Percentiles rank a stretch among this genome's conserved stretches.
Evolutionary conservation across 305 asterid species (phyloP).

Genomic region (Plantago rigida): DNA sequence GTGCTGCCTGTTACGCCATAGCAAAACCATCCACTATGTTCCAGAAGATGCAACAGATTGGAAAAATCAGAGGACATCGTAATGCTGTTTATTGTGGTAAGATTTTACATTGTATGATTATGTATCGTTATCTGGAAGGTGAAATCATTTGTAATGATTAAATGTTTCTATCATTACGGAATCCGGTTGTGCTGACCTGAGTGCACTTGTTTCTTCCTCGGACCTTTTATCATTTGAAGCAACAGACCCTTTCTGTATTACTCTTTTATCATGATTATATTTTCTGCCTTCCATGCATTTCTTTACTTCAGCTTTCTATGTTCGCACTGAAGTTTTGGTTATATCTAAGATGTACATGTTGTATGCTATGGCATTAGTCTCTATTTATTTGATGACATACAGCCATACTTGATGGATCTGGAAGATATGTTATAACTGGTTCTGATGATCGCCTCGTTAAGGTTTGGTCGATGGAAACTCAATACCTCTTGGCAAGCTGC

Average conservation of each 20-base stretch:
- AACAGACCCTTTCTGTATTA: background rate
- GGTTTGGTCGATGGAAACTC: conserved; percentile 99
- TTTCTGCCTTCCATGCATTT: background rate
- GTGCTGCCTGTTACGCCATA: conserved; percentile 87
- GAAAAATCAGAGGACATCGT: conserved; percentile 80
- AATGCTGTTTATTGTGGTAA: conserved; percentile 93
- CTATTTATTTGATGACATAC: conserved; percentile 28
- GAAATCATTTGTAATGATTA: background rate
- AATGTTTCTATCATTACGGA: conserved; percentile 8
- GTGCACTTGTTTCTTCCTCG: background rate
- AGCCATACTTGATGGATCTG: conserved; percentile 92
- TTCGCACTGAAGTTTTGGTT: conserved; percentile 17
- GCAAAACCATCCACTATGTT: conserved; percentile 97
- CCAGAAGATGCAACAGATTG: conserved; percentile 81
- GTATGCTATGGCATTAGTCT: conserved; percentile 20
- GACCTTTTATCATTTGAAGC: background rate
- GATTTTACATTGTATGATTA: conserved; percentile 16
- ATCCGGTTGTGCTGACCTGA: background rate
- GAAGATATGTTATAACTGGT: conserved; percentile 94
- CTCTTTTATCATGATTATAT: background rate
- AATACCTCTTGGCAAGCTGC: conserved; percentile 94
- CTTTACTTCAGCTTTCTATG: conserved; percentile 11
- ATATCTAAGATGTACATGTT: conserved; percentile 13
- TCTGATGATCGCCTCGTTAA: conserved; percentile 97
- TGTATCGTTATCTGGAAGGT: conserved; percentile 9